Evolutionary conservation across 495 filamentous ascomycete species (phyloP).

Genomic region (Penicillium paxilli): DNA sequence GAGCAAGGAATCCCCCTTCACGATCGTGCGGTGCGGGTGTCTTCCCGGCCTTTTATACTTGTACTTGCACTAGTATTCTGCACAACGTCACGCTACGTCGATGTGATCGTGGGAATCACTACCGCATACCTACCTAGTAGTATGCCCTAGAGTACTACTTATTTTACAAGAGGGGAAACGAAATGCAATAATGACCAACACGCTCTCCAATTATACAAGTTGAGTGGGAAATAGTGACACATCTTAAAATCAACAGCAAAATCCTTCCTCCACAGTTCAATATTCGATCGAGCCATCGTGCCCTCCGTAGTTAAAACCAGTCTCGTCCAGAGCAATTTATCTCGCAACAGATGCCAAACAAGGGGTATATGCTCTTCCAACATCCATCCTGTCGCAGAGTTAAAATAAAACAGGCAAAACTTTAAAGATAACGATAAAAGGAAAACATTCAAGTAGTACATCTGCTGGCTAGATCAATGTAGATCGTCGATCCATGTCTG

Average conservation of each 20-base stretch:
- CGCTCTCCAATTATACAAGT: constrained; percentile 13
- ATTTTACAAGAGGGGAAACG: not conserved
- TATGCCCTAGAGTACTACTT: too few species aligned
- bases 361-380: constrained; percentile 21
- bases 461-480: not conserved
- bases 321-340: constrained; percentile 4
- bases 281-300: not conserved
- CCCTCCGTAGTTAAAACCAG: not conserved
- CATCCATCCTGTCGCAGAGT: constrained; percentile 13
- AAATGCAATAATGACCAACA: constrained; percentile 36
- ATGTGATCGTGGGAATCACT: constrained; percentile 28
- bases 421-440: constrained; percentile 3
- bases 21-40: not conserved
- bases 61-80: not conserved
- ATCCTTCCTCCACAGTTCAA: not conserved
- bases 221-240: constrained; percentile 18
- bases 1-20: constrained; percentile 7
- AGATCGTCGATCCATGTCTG: not conserved
- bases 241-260: too few species aligned
- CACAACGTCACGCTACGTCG: constrained; percentile 32
- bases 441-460: not conserved
- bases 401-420: constrained; percentile 1
- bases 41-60: constrained; percentile 19
- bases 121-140: too few species aligned
- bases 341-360: constrained; percentile 18